Base-by-base conservation (phyloP, 1,284 basidiomycete species). In the Vanrija humicola region DNA sequence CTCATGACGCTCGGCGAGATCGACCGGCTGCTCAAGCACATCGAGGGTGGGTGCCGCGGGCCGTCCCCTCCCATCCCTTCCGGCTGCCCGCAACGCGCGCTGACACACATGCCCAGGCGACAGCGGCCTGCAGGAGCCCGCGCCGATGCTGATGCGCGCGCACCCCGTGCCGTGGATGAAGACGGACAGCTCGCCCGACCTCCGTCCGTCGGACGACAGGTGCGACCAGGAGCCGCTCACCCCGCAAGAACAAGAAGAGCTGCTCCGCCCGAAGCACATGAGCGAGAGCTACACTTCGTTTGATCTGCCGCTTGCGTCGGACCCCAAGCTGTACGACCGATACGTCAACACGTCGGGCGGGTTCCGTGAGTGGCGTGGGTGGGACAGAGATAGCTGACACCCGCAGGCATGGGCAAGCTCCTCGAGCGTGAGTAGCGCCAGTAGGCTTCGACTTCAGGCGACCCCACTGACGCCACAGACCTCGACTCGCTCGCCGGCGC, bases 401-500 rank as follows among this genome's bases (percentile, higher is more conserved):
- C 3, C 9, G n/a, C 54, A 72, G 73, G 75, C 15, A 76, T 77
- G 67, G 76, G 76, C 12, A 75, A 74, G 59, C 65, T 77, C 1
- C 66, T 77, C 23, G 76, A 77, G 58, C 70, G 72, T 74, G 43
- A 62, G 69, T 64, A 2, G 25, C 29, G 19, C 10, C 12, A 12
- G 25, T 14, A 28, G 44, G 26, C 28, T 10, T 3, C 28, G 6
- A 19, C 38, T 15, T 7, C 10, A 28, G 25, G 28, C 28, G 28
- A 7, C 3, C 48, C 3, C 12, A 81, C 73, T 87, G 26, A 84
- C 87, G 82, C 34, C 23, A 18, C 50, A 74, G 72, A 90, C 67
- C 80, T 90, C 43, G 89, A 91, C 69, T 88, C 87, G 6, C 79
- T 90, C 16, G 88, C 89, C 2, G 89, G 88, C 12, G 87, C 86